phyloP scores from a whole-genome alignment of 371 early-diverging fungal genomes.

The Rhizopus sp. region DNA sequence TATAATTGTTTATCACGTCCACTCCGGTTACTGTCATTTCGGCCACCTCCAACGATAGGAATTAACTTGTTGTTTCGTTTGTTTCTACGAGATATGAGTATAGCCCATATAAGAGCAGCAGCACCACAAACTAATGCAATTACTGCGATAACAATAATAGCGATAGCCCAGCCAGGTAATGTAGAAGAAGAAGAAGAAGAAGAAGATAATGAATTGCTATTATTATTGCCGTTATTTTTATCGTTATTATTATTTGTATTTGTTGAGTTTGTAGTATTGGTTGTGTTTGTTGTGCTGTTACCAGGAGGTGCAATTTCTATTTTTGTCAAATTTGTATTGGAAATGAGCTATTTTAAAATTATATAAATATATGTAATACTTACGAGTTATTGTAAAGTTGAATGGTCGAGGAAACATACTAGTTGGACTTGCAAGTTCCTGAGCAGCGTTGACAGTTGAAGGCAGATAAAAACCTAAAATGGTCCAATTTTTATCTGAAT shows the following conservation, averaged over 20 bases:
- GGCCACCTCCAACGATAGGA: conserved; percentile 9
- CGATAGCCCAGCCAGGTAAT: conserved; percentile 47
- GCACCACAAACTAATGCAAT: conserved; percentile 29
- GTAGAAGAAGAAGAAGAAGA: conserved; percentile 2
- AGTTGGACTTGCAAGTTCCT: conserved; percentile 26
- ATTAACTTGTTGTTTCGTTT: conserved; percentile 26
- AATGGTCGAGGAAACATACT: conserved; percentile 45
- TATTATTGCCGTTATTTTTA: conserved; percentile 3
- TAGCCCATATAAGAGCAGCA: conserved; percentile 24
- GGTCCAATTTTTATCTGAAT: conserved; percentile 28
- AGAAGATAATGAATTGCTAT: background rate
- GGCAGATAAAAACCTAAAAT: conserved; percentile 40
- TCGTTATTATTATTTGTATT: conserved; percentile 2
- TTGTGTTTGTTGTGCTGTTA: too few species aligned
- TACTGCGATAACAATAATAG: conserved; percentile 35
- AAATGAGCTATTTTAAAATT: background rate
- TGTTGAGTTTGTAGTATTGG: too few species aligned
- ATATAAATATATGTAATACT: conserved; percentile 12
- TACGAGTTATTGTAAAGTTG: conserved; percentile 48
- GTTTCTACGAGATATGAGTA: conserved; percentile 22
- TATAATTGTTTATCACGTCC: background rate
- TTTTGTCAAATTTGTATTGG: background rate
- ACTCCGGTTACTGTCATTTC: background rate
- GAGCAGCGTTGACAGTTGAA: conserved; percentile 23
- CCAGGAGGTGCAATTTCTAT: conserved; percentile 17